Evolutionary conservation across 2,329 filamentous ascomycete species (phyloP), one percentile per base, ranked within the genome.

Genomic region (Emergomyces pasteurianus): DNA sequence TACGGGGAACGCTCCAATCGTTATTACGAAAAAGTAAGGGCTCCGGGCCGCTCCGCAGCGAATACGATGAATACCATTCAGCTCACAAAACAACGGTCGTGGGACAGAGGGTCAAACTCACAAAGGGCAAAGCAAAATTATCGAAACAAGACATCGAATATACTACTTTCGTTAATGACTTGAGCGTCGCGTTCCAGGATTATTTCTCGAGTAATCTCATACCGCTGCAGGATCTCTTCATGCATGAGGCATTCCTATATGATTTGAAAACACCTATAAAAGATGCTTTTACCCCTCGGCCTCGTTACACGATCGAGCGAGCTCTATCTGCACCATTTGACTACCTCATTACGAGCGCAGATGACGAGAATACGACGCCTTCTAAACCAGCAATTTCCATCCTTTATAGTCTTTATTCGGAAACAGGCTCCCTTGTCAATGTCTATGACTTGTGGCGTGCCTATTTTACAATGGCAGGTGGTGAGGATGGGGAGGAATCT

Each of bases 21-120:
- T 70, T 89, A 6, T 68, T 79, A 26, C 68, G 73, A 40, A 73
- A 73, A 50, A 78, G 82, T 18, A 71, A 78, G 53, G 72, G 76
- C 52, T 75, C 78, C 10, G 77, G 76, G 43, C 73, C 79, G 3
- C 79, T 95, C 36, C 85, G 86, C 63, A 95, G 86, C 74, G 87
- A 86, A 70, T 88, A 94, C 72, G 86, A 86, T 66, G 81, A 87
- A 12, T 86, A 87, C 49, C 79, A 80, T 65, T 78, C 80, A 4
- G 79, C 78, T 21, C 70, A 83, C 6, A 75, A 81, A 61, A 83
- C 83, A 2, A 84, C 82, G 0, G 75, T 85, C n/a, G 78, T 84
- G 2, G 80, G 82, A 21, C 81, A 84, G 64, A 83, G 83, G 64
- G 79, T 85, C 23, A 78, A 80, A 58, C 73, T 85, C 26, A 83